Percentiles rank a stretch among this genome's conserved stretches.
Conservation (phyloP, 768 basidiomycete genomes). For the Arthromyces matolae region DNA sequence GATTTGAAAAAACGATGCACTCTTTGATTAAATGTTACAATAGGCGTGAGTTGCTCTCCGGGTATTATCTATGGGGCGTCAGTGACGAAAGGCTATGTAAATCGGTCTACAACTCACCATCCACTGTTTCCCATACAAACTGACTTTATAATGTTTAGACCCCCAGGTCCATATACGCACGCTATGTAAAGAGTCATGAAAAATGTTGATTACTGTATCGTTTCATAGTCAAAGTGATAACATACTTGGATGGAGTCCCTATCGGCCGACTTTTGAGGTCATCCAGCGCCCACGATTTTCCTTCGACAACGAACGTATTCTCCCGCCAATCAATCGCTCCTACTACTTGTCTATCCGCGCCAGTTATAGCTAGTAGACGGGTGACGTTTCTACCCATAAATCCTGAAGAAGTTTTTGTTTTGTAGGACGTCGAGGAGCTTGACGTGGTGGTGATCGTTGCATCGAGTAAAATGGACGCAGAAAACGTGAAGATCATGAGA, state of each 20-base stretch:
- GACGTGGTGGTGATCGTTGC: no score
- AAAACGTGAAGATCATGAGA: no score
- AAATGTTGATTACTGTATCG: not conserved
- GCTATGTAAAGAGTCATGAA: not conserved
- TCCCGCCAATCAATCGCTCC: not conserved
- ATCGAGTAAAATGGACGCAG: no score
- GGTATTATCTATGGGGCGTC: no score
- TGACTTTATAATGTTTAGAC: constrained; percentile 1
- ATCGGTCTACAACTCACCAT: constrained; percentile 2
- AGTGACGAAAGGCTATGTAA: no score
- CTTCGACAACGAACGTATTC: constrained; percentile 1
- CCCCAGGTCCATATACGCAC: constrained; percentile 12
- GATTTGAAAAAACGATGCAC: not conserved
- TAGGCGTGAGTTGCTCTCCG: no score
- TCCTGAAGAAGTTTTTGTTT: not conserved
- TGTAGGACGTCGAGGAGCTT: not conserved
- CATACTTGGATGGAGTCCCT: not conserved
- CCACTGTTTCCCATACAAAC: constrained; percentile 10
- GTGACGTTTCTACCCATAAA: not conserved
- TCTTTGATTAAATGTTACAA: no score
- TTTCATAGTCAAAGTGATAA: not conserved
- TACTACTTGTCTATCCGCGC: not conserved
- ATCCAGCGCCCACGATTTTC: constrained; percentile 5
- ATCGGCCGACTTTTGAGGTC: constrained; percentile 7
- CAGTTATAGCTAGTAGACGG: constrained; percentile 2